Evolutionary conservation across 192 early-diverging fungal species (phyloP).

Genomic region (Coemansia sp.): DNA sequence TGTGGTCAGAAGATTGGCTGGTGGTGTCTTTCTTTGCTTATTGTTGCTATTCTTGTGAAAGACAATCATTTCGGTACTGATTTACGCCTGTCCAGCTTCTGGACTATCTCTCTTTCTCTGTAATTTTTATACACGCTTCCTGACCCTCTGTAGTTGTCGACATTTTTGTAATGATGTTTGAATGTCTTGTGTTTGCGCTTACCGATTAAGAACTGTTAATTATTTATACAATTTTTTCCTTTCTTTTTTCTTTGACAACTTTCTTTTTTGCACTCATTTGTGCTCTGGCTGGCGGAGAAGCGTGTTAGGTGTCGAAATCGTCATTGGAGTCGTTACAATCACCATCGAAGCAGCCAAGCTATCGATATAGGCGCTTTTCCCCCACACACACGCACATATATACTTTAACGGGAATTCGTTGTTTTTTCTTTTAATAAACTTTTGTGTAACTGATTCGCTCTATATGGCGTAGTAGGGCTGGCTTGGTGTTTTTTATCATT

Average conservation of each 20-base stretch:
- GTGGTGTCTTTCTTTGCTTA: no score
- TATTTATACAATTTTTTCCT: background rate
- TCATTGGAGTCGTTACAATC: conserved; percentile 72
- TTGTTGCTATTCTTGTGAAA: no score
- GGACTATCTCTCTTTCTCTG: background rate
- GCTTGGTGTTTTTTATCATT: no score
- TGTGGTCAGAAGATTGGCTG: no score
- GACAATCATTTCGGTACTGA: background rate
- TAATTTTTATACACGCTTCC: background rate
- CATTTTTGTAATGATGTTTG: conserved; percentile 44
- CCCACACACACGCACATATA: no score
- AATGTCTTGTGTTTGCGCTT: conserved; percentile 45
- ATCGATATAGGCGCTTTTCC: conserved; percentile 12
- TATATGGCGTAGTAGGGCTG: no score
- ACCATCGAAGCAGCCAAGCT: conserved; percentile 61
- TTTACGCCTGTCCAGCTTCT: no score
- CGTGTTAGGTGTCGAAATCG: conserved; percentile 60
- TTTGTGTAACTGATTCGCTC: no score
- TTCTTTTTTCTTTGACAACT: conserved; percentile 5
- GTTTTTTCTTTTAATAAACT: no score
- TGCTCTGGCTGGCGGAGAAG: conserved; percentile 4
- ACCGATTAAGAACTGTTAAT: conserved; percentile 26
- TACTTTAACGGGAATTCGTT: no score
- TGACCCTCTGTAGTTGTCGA: conserved; percentile 26
- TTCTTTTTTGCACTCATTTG: conserved; percentile 2